These are phyloP conservation scores for Starmerella etchellsii DNA, from an alignment of 805 yeast species.

Conservation along the genomic window DNA sequence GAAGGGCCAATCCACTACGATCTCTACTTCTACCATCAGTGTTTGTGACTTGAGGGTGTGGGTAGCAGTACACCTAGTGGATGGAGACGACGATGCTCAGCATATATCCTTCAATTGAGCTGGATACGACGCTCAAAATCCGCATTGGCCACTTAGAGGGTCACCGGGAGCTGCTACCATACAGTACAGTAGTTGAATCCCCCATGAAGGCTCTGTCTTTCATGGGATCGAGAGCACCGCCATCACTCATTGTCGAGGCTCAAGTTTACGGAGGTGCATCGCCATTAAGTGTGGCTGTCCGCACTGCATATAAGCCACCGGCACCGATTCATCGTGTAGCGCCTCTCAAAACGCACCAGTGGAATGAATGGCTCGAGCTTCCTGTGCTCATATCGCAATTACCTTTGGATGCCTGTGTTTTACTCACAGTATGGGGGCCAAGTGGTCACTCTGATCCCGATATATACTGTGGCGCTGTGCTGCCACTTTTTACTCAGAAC, in stretches of 20 bases:
- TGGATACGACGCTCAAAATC: conserved; percentile 37
- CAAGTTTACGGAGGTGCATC: conserved; percentile 35
- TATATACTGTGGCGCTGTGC: conserved; percentile 48
- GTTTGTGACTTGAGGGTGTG: no score
- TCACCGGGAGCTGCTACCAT: conserved; percentile 29
- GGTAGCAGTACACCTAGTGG: no score
- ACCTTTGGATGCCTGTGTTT: conserved; percentile 47
- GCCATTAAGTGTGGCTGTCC: conserved; percentile 38
- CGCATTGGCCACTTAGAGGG: conserved; percentile 41
- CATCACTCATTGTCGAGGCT: conserved; percentile 31
- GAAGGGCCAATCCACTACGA: no score
- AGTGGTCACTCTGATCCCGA: conserved; percentile 35
- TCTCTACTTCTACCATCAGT: no score
- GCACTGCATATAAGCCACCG: conserved; percentile 36
- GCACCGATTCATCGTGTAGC: conserved; percentile 20
- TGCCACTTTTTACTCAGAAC: conserved; percentile 46
- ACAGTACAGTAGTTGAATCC: conserved; percentile 36
- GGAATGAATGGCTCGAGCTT: conserved; percentile 63
- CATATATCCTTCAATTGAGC: conserved; percentile 42
- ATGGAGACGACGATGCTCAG: not conserved
- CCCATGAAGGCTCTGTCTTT: conserved; percentile 33
- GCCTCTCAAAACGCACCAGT: conserved; percentile 30
- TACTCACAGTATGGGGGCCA: conserved; percentile 56
- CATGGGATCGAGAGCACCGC: conserved; percentile 18
- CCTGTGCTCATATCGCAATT: conserved; percentile 63